Evolutionary conservation across 2,329 filamentous ascomycete genomes (phyloP), one percentile per base, ranked within the genome.

Genomic region (Mycosphaerelloides madeirae): DNA sequence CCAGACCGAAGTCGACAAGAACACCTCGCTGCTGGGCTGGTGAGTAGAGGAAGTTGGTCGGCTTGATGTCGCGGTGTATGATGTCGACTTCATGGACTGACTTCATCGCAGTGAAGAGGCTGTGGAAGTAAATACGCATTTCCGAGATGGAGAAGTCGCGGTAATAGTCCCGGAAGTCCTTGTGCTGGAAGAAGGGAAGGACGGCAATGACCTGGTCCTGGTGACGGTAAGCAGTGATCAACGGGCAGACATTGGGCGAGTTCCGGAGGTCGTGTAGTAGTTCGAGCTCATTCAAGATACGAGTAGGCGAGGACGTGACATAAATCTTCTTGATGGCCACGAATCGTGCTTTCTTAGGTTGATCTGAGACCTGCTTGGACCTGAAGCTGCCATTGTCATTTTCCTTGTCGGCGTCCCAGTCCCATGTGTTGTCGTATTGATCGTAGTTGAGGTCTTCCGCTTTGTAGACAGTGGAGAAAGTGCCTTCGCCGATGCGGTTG

Each of bases 311-410:
- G 51, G 90, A 96, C 1, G 94, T 98, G 53, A 97, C 93, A 66
- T 98, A 98, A 57, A 98, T 98, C 72, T 98, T 98, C 72, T 98
- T 98, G 68, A 98, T 87, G 15, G 94, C 93, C 50, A 98, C 94
- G 61, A 84, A 97, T 63, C 85, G 87, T 18, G 84, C 74, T 54
- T 71, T 76, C 20, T 45, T 48, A 19, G 42, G 31, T 20, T 41
- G 44, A 1, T 41, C 37, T 0, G 49, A 43, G 5, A 29, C 14
- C 13, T 48, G 42, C 44, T 60, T 60, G 33, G 38, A 20, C 16
- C 40, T 43, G 18, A 43, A n/a, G 22, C 41, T 36, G 11, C 31
- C 49, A 15, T 57, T 37, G 20, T 34, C 25, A 32, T 60, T 61
- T 36, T 59, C 52, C 37, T 57, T 57, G n/a, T 58, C 48, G 53